Conservation (phyloP, 1,139 yeast genomes). For the Petasospora rhodanensis region DNA sequence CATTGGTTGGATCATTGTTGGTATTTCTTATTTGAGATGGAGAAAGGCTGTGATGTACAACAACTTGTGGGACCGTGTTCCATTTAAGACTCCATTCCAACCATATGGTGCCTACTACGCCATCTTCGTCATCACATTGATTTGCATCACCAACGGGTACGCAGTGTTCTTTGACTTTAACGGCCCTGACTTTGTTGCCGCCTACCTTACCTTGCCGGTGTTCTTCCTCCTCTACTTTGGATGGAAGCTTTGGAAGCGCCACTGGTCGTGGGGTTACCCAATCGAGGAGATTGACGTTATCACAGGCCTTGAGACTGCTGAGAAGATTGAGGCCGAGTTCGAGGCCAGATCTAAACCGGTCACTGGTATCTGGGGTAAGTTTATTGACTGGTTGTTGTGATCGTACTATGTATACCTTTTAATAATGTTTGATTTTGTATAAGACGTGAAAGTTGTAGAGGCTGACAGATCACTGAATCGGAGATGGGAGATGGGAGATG, state of each 20-base stretch:
- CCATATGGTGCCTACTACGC: conserved; percentile 58
- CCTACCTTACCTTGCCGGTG: conserved; percentile 64
- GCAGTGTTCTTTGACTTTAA: conserved; percentile 64
- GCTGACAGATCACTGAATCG: no score
- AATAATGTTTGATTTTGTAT: neutral
- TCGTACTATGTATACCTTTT: neutral
- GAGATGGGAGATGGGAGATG: no score
- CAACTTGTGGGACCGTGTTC: conserved; percentile 38
- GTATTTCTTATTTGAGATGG: conserved; percentile 57
- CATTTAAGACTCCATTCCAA: conserved; percentile 40
- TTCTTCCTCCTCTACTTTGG: conserved; percentile 52
- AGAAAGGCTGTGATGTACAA: conserved; percentile 42
- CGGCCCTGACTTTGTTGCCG: conserved; percentile 56
- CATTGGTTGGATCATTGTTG: conserved; percentile 57
- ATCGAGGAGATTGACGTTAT: conserved; percentile 51
- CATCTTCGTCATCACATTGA: conserved; percentile 43
- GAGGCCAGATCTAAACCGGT: conserved; percentile 14
- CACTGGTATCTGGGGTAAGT: conserved; percentile 10
- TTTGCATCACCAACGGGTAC: conserved; percentile 56
- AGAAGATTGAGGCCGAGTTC: conserved; percentile 24
- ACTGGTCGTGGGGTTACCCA: conserved; percentile 32
- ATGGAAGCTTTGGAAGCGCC: conserved; percentile 53
- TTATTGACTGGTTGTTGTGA: conserved; percentile 20
- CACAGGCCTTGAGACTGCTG: conserved; percentile 53
- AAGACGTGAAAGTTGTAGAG: no score